Conservation (phyloP, 495 filamentous ascomycete species). For the Xylaria palmicola region DNA sequence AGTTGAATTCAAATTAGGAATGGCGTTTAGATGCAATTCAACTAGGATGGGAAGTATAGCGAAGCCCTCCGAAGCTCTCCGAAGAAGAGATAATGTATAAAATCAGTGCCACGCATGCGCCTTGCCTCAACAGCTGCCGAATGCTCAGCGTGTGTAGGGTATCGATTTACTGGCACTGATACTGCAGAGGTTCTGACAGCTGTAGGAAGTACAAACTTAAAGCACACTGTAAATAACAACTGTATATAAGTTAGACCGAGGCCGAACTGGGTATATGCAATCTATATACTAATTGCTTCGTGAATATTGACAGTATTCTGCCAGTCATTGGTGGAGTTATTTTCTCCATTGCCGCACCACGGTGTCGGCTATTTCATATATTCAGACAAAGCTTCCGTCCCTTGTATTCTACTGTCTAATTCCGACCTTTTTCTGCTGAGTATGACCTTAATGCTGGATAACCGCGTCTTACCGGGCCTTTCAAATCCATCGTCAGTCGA, state of each 20-base stretch:
- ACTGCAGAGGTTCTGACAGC: not conserved
- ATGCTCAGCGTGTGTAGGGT: not conserved
- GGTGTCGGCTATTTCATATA: not conserved
- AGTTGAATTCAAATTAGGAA: constrained; percentile 11
- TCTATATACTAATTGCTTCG: not conserved
- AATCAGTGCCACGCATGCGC: too few relatives aligned
- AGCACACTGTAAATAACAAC: not conserved
- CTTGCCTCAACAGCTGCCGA: too few relatives aligned
- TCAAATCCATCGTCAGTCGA: not conserved
- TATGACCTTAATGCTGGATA: too few relatives aligned
- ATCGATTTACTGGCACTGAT: not conserved
- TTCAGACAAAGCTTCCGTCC: not conserved
- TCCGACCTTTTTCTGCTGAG: too few relatives aligned
- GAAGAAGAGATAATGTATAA: too few relatives aligned
- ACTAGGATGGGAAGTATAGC: not conserved
- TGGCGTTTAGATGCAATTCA: not conserved
- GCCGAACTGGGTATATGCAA: not conserved
- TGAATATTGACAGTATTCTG: not conserved
- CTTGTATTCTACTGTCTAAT: too few relatives aligned
- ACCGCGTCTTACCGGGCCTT: too few relatives aligned
- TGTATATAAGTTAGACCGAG: not conserved
- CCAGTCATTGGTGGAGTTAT: constrained; percentile 4
- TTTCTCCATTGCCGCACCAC: not conserved
- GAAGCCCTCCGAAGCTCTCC: too few relatives aligned
- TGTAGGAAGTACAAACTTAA: not conserved